Percentiles rank a stretch among this genome's conserved stretches.
Conservation (phyloP, 257 asterid genomes). For the Nicotiana benthamiana region DNA sequence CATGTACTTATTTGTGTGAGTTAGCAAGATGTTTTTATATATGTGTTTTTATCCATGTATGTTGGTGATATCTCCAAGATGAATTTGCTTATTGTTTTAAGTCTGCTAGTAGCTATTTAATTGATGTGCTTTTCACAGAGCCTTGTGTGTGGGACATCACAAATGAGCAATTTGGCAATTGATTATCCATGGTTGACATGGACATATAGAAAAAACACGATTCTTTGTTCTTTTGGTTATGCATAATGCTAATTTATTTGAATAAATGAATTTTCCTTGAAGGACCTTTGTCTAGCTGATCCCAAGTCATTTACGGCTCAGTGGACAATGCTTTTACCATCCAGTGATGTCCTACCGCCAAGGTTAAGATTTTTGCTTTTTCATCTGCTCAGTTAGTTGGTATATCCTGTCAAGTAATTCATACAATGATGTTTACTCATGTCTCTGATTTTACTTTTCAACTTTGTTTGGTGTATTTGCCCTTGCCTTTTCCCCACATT, state of each 20-base stretch:
- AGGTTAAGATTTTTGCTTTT: constrained; percentile 42
- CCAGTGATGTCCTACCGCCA: constrained; percentile 73
- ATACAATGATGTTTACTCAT: background rate
- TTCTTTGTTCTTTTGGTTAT: background rate
- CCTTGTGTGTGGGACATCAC: background rate
- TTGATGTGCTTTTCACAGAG: background rate
- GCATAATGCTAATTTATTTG: constrained; percentile 12
- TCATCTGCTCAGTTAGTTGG: constrained; percentile 11
- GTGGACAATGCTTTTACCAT: constrained; percentile 86
- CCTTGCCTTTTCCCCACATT: background rate
- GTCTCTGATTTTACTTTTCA: background rate
- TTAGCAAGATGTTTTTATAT: background rate
- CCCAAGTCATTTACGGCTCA: constrained; percentile 76
- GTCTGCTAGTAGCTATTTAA: background rate
- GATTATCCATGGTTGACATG: background rate
- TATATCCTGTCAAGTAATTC: background rate
- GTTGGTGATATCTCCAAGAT: background rate
- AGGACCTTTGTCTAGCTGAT: constrained; percentile 95
- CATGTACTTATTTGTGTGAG: background rate
- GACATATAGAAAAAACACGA: background rate
- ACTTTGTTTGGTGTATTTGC: constrained; percentile 1
- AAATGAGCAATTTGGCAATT: background rate
- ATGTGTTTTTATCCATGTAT: background rate
- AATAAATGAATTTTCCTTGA: constrained; percentile 27
- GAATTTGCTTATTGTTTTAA: background rate